These are phyloP conservation scores for Nemania bipapillata DNA, from an alignment of 2,329 filamentous ascomycete genomes.

Conservation along the genomic window DNA sequence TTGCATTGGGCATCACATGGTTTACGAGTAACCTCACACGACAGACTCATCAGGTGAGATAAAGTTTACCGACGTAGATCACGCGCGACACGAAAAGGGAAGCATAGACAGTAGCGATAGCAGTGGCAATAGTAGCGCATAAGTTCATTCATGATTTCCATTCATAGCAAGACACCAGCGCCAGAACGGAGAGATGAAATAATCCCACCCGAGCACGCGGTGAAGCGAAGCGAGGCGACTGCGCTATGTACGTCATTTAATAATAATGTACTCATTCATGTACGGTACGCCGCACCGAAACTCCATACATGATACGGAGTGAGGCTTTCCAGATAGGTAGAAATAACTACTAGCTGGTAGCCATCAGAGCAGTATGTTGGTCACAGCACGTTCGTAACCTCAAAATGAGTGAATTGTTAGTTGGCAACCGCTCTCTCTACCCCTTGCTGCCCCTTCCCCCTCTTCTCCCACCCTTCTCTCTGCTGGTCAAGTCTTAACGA, in stretches of 20 bases:
- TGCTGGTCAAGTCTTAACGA: not conserved
- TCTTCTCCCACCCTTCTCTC: conserved; percentile 5
- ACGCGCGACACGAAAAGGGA: not conserved
- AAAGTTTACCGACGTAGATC: not conserved
- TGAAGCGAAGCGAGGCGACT: conserved; percentile 14
- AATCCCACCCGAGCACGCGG: conserved; percentile 7
- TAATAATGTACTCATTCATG: conserved; percentile 29
- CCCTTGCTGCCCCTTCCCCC: no score
- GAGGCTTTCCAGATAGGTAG: conserved; percentile 31
- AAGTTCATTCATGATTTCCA: conserved; percentile 34
- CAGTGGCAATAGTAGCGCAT: conserved; percentile 2
- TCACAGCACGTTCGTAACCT: conserved; percentile 26
- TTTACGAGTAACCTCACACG: not conserved
- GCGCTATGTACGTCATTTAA: conserved; percentile 30
- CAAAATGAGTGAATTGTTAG: conserved; percentile 33
- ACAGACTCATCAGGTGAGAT: not conserved
- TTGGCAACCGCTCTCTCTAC: conserved; percentile 14
- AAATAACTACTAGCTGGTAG: conserved; percentile 14
- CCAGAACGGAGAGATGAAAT: conserved; percentile 10
- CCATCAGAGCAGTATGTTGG: conserved; percentile 36
- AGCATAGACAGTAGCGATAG: not conserved
- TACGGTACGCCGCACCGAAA: conserved; percentile 27
- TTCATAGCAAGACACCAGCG: conserved; percentile 33
- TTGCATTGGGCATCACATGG: not conserved
- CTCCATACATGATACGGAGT: conserved; percentile 28